Evolutionary conservation across 495 filamentous ascomycete species (phyloP), one percentile per base, ranked within the genome.

Genomic region (Penicillium dipodomyicola): DNA sequence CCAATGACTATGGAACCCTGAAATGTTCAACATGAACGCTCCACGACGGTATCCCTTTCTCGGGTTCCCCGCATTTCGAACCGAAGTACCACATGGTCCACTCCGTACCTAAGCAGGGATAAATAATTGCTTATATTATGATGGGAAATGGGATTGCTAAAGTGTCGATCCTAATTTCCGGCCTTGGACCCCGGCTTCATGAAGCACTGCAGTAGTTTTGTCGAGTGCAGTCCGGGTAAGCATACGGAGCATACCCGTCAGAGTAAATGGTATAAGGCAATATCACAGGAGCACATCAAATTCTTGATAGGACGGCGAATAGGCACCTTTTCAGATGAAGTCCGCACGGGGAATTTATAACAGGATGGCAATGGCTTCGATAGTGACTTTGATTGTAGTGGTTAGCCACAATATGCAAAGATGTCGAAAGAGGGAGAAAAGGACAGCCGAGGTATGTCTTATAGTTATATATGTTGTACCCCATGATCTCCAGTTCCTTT

Each of bases 91-190:
- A 37, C 14, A 37, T 7, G 14, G 15, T 4, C 33, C n/a, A 8
- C 6, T 29, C 5, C 7, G 6, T 29, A n/a, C 14, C 2, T 7
- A 37, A 37, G 14, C n/a, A 37, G 33, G 33, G 33, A 37, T n/a
- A 37, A 14, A 37, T 15, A n/a, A n/a, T 6, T 7, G 33, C 33
- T 37, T 37, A 37, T 37, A 7, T n/a, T 37, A 14, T 37, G 33
- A 37, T 2, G 14, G 6, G 20, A 25, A 23, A 19, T 11, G 27
- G 25, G 25, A 3, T 8, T 30, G 14, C 8, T 27, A 4, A n/a
- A 15, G 14, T 46, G 43, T 29, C 14, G 43, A 46, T 46, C 43
- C 11, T 46, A 46, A 46, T 46, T 29, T 46, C 43, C 23, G 25
- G 2, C 20, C 14, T 14, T 17, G 43, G 7, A 25, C 14, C n/a